phyloP scores from a whole-genome alignment of 768 basidiomycete species.

The Dentipellis sp. region DNA sequence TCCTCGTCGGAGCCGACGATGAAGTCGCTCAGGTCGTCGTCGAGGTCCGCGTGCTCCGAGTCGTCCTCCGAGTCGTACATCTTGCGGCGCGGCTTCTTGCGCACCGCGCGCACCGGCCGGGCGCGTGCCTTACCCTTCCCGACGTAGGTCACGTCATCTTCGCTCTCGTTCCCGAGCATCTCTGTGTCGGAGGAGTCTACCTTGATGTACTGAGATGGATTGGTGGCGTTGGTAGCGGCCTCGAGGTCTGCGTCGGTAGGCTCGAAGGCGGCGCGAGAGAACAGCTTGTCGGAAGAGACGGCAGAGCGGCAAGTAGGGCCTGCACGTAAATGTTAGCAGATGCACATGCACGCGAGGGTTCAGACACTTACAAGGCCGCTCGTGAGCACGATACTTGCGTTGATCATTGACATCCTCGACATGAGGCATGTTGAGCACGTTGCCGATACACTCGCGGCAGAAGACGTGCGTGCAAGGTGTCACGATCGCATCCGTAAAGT shows the following conservation, averaged over 20 bases:
- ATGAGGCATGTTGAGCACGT: conserved; percentile 32
- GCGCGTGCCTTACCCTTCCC: conserved; percentile 19
- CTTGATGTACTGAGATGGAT: conserved; percentile 12
- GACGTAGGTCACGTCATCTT: neutral
- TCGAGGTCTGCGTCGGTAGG: conserved; percentile 30
- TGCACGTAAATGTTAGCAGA: conserved; percentile 6
- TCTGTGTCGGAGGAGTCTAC: conserved; percentile 25
- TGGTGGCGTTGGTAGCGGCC: neutral
- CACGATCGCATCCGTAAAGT: conserved; percentile 41
- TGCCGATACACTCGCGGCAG: conserved; percentile 50
- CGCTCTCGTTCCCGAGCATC: conserved; percentile 16
- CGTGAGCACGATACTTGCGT: conserved; percentile 28
- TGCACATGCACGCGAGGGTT: neutral
- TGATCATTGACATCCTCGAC: conserved; percentile 28
- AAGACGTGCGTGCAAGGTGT: conserved; percentile 55
- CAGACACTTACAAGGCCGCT: conserved; percentile 39
- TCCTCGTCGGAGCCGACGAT: conserved; percentile 15
- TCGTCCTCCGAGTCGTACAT: conserved; percentile 27
- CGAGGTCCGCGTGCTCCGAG: conserved; percentile 14
- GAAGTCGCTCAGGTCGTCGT: conserved; percentile 11
- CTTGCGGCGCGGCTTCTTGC: conserved; percentile 33
- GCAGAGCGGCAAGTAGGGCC: conserved; percentile 56
- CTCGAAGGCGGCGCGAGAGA: conserved; percentile 50
- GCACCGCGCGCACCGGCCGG: conserved; percentile 20
- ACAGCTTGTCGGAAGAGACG: conserved; percentile 39